These are phyloP conservation scores for Pleurotus tuoliensis DNA, from an alignment of 768 basidiomycete genomes.

Conservation along the genomic window DNA sequence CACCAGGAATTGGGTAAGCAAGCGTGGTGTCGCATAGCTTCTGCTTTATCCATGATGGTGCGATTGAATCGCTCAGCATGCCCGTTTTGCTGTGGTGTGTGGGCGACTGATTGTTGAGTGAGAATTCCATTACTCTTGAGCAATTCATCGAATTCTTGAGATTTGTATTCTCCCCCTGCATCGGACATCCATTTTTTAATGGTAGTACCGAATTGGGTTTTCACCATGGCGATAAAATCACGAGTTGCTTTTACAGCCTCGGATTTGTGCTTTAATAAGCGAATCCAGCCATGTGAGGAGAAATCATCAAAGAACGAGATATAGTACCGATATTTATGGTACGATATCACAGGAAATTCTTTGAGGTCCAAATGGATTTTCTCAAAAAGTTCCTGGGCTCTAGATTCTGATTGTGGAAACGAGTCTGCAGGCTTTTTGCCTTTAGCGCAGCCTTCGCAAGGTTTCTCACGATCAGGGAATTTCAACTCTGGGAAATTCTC, in stretches of 20 bases:
- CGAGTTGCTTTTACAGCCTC: conserved; percentile 7
- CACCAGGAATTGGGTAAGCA: no score
- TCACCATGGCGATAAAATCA: conserved; percentile 6
- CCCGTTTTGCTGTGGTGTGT: conserved; percentile 24
- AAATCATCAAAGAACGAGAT: conserved; percentile 1
- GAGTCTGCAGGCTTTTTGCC: conserved; percentile 4
- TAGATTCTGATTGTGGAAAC: not conserved
- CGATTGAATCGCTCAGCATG: conserved; percentile 25
- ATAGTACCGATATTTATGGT: not conserved
- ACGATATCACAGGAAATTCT: conserved; percentile 3
- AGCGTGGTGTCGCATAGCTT: conserved; percentile 17
- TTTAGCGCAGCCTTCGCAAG: conserved; percentile 6
- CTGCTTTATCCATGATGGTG: conserved; percentile 16
- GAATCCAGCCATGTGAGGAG: not conserved
- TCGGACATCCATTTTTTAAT: conserved; percentile 11
- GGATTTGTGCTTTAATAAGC: conserved; percentile 8
- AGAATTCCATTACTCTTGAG: conserved; percentile 15
- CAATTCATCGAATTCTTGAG: conserved; percentile 8
- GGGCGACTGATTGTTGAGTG: conserved; percentile 14
- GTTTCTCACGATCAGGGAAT: not conserved
- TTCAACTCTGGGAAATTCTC: not conserved
- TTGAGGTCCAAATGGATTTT: conserved; percentile 5
- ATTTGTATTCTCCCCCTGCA: conserved; percentile 13
- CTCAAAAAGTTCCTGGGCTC: not conserved
- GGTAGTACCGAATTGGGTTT: conserved; percentile 7